phyloP scores from a whole-genome alignment of 805 yeast species.

The Kazachstania martiniae region DNA sequence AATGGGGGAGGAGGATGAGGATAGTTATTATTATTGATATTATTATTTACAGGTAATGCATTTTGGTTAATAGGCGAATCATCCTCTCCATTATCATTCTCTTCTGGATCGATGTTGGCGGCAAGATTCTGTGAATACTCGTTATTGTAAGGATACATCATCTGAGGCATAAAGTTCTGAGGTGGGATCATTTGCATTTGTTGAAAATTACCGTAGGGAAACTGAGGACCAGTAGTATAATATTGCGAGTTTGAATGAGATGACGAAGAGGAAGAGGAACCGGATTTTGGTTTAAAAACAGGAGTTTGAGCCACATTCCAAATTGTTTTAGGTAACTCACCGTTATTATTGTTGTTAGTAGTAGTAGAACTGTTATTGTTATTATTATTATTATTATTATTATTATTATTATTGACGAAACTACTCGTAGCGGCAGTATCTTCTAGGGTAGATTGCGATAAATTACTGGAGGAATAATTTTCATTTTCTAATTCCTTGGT shows the following conservation, averaged over 20 bases:
- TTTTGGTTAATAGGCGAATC: slow-evolving; percentile 3
- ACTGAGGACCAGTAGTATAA: slow-evolving; percentile 4
- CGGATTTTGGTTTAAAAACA: slow-evolving; percentile 17
- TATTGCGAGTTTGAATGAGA: too few species aligned
- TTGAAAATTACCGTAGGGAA: slow-evolving; percentile 4
- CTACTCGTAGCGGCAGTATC: background rate
- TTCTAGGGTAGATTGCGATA: slow-evolving; percentile 3
- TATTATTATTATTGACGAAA: slow-evolving; percentile 3
- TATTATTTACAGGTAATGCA: slow-evolving; percentile 6
- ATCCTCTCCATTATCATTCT: background rate
- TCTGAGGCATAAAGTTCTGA: slow-evolving; percentile 5
- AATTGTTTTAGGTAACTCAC: slow-evolving; percentile 7
- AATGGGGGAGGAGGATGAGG: too few species aligned
- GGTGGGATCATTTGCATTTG: slow-evolving; percentile 4
- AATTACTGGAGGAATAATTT: too few species aligned
- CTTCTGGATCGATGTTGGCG: slow-evolving; percentile 1
- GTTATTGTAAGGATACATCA: slow-evolving; percentile 5
- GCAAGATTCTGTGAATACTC: too few species aligned
- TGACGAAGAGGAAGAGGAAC: too few species aligned
- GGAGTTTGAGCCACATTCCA: slow-evolving; percentile 24
- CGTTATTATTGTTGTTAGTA: slow-evolving; percentile 1
- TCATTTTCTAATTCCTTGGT: slow-evolving; percentile 25
- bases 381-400: slow-evolving; percentile 2
- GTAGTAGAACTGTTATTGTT: slow-evolving; percentile 3
- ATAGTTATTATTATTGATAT: too few species aligned